Evolutionary conservation across 345 rosid species (phyloP).

Genomic region (Carallia pectinifolia): DNA sequence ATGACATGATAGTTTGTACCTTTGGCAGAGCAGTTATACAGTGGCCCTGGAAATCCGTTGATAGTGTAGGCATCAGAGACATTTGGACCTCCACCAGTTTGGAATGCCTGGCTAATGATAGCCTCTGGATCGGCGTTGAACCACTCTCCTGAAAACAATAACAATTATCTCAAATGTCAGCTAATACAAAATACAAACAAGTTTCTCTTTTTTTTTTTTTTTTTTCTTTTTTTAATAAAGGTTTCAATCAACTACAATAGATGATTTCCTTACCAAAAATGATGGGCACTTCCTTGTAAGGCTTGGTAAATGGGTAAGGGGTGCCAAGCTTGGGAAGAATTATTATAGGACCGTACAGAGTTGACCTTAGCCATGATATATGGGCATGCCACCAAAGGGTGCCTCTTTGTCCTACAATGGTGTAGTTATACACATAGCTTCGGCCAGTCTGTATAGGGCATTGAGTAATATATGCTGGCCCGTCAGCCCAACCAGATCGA

Average conservation of each 20-base stretch:
- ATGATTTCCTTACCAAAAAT: constrained; percentile 6
- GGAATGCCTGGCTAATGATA: constrained; percentile 13
- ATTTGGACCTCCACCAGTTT: constrained; percentile 22
- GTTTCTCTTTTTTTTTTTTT: too few species aligned
- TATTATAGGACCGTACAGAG: constrained; percentile 11
- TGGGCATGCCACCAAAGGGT: constrained; percentile 25
- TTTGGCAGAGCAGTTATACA: constrained; percentile 15
- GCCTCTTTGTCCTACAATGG: constrained; percentile 20
- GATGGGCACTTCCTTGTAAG: constrained; percentile 19
- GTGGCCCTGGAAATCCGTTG: constrained; percentile 17
- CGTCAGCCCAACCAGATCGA: constrained; percentile 19
- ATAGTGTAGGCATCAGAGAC: constrained; percentile 22
- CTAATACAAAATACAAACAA: background rate
- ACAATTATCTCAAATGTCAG: background rate
- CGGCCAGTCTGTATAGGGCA: constrained; percentile 20
- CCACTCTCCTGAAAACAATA: constrained; percentile 13
- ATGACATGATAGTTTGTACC: background rate
- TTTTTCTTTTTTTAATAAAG: too few species aligned
- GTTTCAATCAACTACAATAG: background rate
- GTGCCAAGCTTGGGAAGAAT: constrained; percentile 14
- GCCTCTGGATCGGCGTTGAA: constrained; percentile 18
- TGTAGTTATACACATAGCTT: constrained; percentile 21
- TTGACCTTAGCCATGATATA: constrained; percentile 17
- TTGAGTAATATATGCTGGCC: constrained; percentile 16
- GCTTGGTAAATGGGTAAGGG: constrained; percentile 16